Evolutionary conservation across 2,329 filamentous ascomycete species (phyloP).

Genomic region (Raffaelea albimanens): DNA sequence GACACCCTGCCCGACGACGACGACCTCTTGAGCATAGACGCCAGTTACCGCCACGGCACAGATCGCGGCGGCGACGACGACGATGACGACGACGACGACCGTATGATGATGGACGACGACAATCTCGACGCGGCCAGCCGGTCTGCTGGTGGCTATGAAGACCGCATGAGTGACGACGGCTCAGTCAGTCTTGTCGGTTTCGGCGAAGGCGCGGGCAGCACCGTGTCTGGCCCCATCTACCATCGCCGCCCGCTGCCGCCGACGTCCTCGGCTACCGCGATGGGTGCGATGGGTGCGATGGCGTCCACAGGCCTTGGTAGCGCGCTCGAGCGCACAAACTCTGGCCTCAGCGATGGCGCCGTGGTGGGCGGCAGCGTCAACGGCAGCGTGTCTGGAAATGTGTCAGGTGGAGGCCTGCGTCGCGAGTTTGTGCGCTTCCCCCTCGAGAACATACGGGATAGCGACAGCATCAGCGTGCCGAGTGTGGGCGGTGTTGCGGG

Average conservation of each 20-base stretch:
- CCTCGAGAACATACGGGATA: slow-evolving; percentile 3
- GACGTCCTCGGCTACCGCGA: slow-evolving; percentile 20
- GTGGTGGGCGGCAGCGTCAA: slow-evolving; percentile 17
- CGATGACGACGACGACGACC: slow-evolving; percentile 12
- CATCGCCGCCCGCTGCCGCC: slow-evolving; percentile 36
- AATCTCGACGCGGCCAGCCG: slow-evolving; percentile 35
- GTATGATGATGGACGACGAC: slow-evolving; percentile 41
- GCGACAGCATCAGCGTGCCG: slow-evolving; percentile 11
- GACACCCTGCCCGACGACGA: slow-evolving; percentile 24
- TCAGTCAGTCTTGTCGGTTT: slow-evolving; percentile 81
- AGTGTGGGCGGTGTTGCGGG: too few species aligned
- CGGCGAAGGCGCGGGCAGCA: slow-evolving; percentile 81
- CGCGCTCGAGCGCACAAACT: slow-evolving; percentile 38
- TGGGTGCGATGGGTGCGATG: slow-evolving; percentile 3
- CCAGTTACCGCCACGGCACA: slow-evolving; percentile 34
- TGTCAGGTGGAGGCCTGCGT: neutral
- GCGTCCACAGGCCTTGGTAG: neutral
- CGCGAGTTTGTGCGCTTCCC: slow-evolving; percentile 3
- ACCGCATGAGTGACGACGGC: slow-evolving; percentile 78
- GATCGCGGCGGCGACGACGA: slow-evolving; percentile 18
- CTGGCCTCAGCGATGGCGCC: slow-evolving; percentile 39
- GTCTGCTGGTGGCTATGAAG: slow-evolving; percentile 45
- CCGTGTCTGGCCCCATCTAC: slow-evolving; percentile 70
- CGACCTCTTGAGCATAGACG: slow-evolving; percentile 57
- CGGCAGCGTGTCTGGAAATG: slow-evolving; percentile 4